Evolutionary conservation across 345 rosid species (phyloP).

Genomic region (Alliaria petiolata): DNA sequence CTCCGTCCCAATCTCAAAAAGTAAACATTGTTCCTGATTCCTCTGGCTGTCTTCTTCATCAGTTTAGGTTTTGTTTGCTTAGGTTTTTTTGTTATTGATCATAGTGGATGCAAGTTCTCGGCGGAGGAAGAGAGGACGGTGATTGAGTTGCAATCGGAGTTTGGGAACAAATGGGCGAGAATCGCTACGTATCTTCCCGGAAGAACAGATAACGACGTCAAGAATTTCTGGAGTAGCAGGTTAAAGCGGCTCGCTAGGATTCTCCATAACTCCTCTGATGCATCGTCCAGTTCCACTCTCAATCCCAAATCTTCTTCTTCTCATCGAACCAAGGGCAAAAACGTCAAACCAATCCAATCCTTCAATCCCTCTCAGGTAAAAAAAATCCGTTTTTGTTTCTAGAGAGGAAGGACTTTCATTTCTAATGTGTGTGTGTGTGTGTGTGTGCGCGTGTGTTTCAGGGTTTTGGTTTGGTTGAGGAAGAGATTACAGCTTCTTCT

Average conservation of each 20-base stretch:
- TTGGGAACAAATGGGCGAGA: slow-evolving; percentile 95
- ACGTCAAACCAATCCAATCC: slow-evolving; percentile 8
- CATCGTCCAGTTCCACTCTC: slow-evolving; percentile 32
- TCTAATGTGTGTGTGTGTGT: no score
- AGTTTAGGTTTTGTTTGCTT: neutral
- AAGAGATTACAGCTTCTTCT: slow-evolving; percentile 29
- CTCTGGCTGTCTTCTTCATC: no score
- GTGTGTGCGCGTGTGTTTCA: no score
- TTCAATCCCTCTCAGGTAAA: slow-evolving; percentile 6
- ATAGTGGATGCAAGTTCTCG: slow-evolving; percentile 87
- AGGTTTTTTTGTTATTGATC: neutral
- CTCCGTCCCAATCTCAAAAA: slow-evolving; percentile 88
- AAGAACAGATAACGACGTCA: slow-evolving; percentile 89
- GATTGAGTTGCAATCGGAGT: slow-evolving; percentile 76
- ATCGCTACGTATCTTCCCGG: slow-evolving; percentile 84
- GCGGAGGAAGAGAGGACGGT: slow-evolving; percentile 84
- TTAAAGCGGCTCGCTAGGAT: slow-evolving; percentile 80
- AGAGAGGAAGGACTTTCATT: neutral
- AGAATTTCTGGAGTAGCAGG: slow-evolving; percentile 97
- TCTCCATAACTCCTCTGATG: slow-evolving; percentile 44
- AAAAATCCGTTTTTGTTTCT: neutral
- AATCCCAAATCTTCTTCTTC: slow-evolving; percentile 19
- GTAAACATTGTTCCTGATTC: no score
- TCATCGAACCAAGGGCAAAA: slow-evolving; percentile 9
- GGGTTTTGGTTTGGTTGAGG: slow-evolving; percentile 39